phyloP scores from a whole-genome alignment of 257 asterid genomes.

The Solanum commersonii region DNA sequence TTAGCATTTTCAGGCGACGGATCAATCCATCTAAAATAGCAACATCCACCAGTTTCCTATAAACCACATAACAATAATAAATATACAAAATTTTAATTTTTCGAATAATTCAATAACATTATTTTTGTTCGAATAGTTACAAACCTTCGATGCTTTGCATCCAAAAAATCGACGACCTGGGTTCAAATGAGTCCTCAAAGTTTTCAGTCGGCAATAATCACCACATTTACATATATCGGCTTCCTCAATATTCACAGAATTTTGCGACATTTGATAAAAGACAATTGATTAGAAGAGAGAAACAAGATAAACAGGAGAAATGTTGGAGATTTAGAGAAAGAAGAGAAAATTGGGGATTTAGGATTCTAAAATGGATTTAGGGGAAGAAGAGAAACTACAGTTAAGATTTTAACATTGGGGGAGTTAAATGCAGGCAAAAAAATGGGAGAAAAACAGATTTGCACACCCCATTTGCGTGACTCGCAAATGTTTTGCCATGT shows the following conservation, averaged over 20 bases:
- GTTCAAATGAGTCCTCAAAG: neutral
- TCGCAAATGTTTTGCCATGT: too few species aligned
- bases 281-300: too few species aligned
- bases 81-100: too few species aligned
- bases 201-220: neutral
- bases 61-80: neutral
- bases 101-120: neutral
- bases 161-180: neutral
- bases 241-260: neutral
- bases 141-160: neutral
- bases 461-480: too few species aligned
- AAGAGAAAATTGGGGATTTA: too few species aligned
- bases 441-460: too few species aligned
- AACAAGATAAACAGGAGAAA: too few species aligned
- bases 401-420: too few species aligned
- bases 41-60: neutral
- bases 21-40: neutral
- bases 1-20: neutral
- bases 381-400: too few species aligned
- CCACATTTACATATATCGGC: neutral
- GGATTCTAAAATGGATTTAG: too few species aligned
- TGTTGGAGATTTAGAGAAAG: too few species aligned
- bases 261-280: neutral
- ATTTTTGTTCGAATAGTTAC: neutral
- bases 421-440: too few species aligned